Conservation (phyloP, 129 eudicot genomes). For the Escallonia rubra region DNA sequence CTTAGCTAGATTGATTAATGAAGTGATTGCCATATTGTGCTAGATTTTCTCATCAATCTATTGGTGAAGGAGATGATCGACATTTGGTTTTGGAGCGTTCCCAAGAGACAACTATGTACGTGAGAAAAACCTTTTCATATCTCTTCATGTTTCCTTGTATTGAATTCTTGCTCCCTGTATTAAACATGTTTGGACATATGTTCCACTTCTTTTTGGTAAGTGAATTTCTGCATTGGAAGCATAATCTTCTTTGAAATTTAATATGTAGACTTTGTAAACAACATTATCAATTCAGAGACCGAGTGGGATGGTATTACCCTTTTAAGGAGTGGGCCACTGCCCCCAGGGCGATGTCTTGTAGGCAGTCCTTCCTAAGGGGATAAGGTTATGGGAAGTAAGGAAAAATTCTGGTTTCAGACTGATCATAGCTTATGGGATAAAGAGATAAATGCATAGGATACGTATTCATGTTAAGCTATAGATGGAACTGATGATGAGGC, state of each 20-base stretch:
- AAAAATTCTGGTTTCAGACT: too few relatives aligned
- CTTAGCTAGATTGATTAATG: not conserved
- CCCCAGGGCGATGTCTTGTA: too few relatives aligned
- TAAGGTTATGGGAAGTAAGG: too few relatives aligned
- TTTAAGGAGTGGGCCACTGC: too few relatives aligned
- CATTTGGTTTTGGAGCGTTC: constrained; percentile 78
- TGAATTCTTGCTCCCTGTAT: not conserved
- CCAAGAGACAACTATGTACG: constrained; percentile 86
- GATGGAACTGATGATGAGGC: too few relatives aligned
- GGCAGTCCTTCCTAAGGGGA: too few relatives aligned
- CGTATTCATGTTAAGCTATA: too few relatives aligned
- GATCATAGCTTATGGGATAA: too few relatives aligned
- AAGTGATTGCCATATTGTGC: constrained; percentile 16
- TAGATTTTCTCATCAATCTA: constrained; percentile 89
- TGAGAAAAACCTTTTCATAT: constrained; percentile 2
- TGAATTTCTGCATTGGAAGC: not conserved
- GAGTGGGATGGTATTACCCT: too few relatives aligned
- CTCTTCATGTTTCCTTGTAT: not conserved
- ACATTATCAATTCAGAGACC: too few relatives aligned
- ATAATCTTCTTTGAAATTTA: not conserved
- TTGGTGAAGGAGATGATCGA: constrained; percentile 90
- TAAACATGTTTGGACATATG: not conserved
- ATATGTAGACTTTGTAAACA: not conserved
- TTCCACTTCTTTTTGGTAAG: not conserved
- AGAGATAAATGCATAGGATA: too few relatives aligned